Evolutionary conservation across 2,329 filamentous ascomycete species (phyloP).

Genomic region (Claviceps digitariae): DNA sequence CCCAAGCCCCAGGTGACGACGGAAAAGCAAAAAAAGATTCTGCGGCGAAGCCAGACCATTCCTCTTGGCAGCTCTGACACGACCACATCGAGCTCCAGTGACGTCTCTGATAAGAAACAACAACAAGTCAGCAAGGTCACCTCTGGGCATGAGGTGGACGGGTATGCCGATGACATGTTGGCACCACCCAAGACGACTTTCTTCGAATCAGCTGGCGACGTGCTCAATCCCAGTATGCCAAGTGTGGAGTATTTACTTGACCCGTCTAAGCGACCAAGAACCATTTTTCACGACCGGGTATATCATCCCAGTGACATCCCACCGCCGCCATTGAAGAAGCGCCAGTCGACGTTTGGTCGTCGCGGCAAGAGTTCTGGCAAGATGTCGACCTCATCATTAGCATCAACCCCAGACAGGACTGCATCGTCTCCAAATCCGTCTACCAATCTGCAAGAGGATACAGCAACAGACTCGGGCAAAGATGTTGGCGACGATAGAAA

Average conservation of each 20-base stretch:
- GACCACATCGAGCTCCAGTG: constrained; percentile 8
- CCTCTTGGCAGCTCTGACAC: constrained; percentile 15
- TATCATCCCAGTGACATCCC: constrained; percentile 93
- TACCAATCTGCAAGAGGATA: constrained; percentile 26
- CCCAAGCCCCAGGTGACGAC: constrained; percentile 35
- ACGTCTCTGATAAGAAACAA: constrained; percentile 7
- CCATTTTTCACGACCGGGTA: constrained; percentile 93
- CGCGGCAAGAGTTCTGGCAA: constrained; percentile 19
- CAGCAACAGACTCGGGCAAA: constrained; percentile 25
- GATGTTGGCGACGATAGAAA: constrained; percentile 40
- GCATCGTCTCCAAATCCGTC: constrained; percentile 21
- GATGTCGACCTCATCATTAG: constrained; percentile 11
- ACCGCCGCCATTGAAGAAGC: constrained; percentile 54
- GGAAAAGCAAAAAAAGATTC: constrained; percentile 55
- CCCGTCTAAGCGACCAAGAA: constrained; percentile 65
- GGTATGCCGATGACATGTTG: constrained; percentile 33
- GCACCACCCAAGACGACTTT: constrained; percentile 84
- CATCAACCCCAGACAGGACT: constrained; percentile 13
- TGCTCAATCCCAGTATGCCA: constrained; percentile 82
- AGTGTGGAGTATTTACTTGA: constrained; percentile 71
- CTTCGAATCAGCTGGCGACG: constrained; percentile 86
- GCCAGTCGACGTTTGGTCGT: constrained; percentile 23
- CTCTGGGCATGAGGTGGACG: constrained; percentile 33
- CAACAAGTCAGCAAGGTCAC: constrained; percentile 26
- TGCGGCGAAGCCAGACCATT: constrained; percentile 66